A percentile compares a stretch with the other conserved stretches of the same genome.
phyloP scores from a whole-genome alignment of 495 filamentous ascomycete genomes.

The Gamarada debralockiae region DNA sequence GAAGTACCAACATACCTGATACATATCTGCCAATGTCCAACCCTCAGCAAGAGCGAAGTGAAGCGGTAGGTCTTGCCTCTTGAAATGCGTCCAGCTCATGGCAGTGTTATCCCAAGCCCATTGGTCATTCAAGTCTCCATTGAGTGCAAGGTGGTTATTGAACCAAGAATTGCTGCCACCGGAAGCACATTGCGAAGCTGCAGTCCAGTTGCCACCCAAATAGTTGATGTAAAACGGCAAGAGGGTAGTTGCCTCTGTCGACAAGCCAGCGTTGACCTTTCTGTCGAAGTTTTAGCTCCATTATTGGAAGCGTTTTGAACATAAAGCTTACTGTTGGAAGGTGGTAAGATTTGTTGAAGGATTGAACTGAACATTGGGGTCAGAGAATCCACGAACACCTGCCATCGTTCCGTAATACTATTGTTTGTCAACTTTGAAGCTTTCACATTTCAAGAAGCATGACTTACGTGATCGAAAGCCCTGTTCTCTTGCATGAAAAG shows the following conservation, averaged over 20 bases:
- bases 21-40: constrained; percentile 31
- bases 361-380: constrained; percentile 33
- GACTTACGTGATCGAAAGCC: constrained; percentile 21
- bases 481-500: constrained; percentile 34
- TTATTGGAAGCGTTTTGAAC: too few relatives aligned
- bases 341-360: background rate
- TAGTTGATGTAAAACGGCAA: constrained; percentile 21
- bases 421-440: too few relatives aligned
- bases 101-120: constrained; percentile 28
- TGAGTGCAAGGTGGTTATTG: constrained; percentile 24
- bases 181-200: constrained; percentile 27
- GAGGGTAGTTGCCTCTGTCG: background rate
- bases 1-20: too few relatives aligned
- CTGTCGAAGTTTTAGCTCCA: too few relatives aligned
- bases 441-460: too few relatives aligned
- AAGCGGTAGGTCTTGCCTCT: constrained; percentile 27
- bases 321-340: constrained; percentile 26
- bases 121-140: constrained; percentile 24
- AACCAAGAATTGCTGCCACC: constrained; percentile 27
- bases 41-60: constrained; percentile 31
- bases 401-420: constrained; percentile 31
- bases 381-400: constrained; percentile 30
- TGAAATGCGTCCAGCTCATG: constrained; percentile 27
- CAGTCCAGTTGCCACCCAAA: constrained; percentile 13
- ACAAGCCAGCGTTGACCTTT: too few relatives aligned